Percentiles rank a stretch among this genome's conserved stretches.
Conservation (phyloP, 139 green algal genomes). For the Chlorella sp. region DNA sequence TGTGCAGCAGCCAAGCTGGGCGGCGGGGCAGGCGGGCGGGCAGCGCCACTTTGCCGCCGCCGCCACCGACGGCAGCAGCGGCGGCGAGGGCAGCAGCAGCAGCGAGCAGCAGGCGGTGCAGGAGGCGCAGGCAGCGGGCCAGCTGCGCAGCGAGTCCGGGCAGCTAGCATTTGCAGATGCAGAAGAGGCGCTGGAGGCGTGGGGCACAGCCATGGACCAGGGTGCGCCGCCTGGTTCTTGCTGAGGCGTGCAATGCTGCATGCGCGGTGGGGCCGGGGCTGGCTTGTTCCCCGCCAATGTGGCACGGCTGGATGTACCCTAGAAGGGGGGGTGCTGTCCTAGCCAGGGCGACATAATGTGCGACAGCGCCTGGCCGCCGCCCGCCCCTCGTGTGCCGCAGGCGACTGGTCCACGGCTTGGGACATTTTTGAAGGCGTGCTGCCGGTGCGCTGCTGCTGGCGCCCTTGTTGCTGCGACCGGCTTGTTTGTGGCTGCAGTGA, state of each 20-base stretch:
- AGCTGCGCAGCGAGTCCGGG: constrained; percentile 3
- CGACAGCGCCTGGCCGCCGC: too few species aligned
- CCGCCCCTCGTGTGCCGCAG: neutral
- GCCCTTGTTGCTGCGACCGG: too few species aligned
- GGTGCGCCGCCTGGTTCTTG: neutral
- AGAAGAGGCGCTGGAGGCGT: constrained; percentile 30
- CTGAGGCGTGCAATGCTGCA: neutral
- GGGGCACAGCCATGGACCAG: constrained; percentile 43
- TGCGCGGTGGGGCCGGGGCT: too few species aligned
- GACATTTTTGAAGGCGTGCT: constrained; percentile 42
- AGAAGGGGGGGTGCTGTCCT: too few species aligned
- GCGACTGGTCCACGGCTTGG: constrained; percentile 42
- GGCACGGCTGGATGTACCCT: too few species aligned
- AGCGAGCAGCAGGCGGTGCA: neutral
- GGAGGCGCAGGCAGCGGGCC: too few species aligned
- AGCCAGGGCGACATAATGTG: too few species aligned
- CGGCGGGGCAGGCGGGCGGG: neutral
- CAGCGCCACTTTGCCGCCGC: constrained; percentile 4
- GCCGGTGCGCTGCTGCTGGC: neutral
- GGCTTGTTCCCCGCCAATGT: too few species aligned
- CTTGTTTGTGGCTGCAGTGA: too few species aligned
- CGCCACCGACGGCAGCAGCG: neutral
- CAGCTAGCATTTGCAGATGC: neutral
- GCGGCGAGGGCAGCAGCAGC: neutral
- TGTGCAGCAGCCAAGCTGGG: neutral